Base-by-base conservation (phyloP, 352 stramenopile species). In the Phytopythium kandeliae region DNA sequence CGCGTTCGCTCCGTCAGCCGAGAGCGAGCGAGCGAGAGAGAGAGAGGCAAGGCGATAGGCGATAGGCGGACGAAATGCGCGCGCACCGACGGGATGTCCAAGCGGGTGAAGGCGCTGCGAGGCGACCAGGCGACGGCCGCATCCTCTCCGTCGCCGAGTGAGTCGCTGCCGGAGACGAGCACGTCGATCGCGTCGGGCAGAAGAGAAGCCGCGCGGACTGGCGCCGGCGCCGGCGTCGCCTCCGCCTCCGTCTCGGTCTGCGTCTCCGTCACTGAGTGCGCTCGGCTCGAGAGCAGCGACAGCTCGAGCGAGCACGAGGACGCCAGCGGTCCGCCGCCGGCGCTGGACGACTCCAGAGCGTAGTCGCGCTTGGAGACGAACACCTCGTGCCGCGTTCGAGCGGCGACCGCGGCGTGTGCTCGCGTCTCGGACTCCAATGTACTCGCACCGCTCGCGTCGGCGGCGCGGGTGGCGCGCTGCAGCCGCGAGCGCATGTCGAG, bases 1-100 rank as follows among this genome's bases (percentile, higher is more conserved):
- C 4, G 28, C 4, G 28, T 4, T 31, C 28, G n/a, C n/a, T n/a
- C n/a, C 12, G 22, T 22, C 7, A 28, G 12, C 26, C 38, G 7
- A 28, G 11, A 25, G 3, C 30, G 37, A 8, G 12, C 26, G 16
- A 38, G 28, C n/a, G n/a, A n/a, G n/a, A 31, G 9, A 10, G 28
- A 31, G 28, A 31, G 28, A 31, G 28, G 28, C 9, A 31, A n/a
- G n/a, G n/a, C n/a, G n/a, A n/a, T n/a, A n/a, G n/a, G n/a, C n/a
- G n/a, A n/a, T n/a, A n/a, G n/a, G n/a, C n/a, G n/a, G n/a, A n/a
- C n/a, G n/a, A n/a, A n/a, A n/a, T n/a, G n/a, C n/a, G n/a, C n/a
- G 41, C 63, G 25, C 63, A 87, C 75, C 55, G 66, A 69, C 51
- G 65, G 42, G 26, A 80, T 58, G 0, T 62, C 49, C 8, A 83